These are phyloP conservation scores for Aquanectria penicillioides DNA, from an alignment of 2,329 filamentous ascomycete genomes.

Conservation along the genomic window DNA sequence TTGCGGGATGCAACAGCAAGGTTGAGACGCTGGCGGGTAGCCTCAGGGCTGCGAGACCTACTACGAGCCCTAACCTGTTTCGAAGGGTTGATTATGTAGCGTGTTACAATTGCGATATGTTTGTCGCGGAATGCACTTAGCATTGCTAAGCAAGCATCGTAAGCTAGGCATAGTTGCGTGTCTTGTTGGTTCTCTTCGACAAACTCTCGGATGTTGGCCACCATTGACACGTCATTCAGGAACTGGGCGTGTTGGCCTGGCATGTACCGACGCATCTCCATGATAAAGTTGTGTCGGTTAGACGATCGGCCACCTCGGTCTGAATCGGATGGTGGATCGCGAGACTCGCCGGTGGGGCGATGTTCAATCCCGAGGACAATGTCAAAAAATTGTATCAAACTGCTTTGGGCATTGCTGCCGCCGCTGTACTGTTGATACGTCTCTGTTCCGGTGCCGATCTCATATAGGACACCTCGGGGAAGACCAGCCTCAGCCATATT, in stretches of 20 bases:
- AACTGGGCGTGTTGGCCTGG: constrained; percentile 92
- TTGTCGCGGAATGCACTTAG: constrained; percentile 81
- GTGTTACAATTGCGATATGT: constrained; percentile 94
- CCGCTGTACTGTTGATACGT: constrained; percentile 87
- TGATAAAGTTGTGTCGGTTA: constrained; percentile 82
- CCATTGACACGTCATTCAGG: constrained; percentile 78
- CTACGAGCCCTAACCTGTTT: constrained; percentile 75
- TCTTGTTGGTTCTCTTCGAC: constrained; percentile 73
- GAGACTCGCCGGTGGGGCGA: constrained; percentile 83
- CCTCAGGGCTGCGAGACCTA: constrained; percentile 67
- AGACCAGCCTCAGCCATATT: constrained; percentile 97
- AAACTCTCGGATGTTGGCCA: constrained; percentile 89
- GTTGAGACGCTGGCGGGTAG: constrained; percentile 63
- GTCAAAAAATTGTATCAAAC: constrained; percentile 97
- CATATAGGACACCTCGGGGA: constrained; percentile 87
- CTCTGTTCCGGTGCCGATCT: constrained; percentile 75
- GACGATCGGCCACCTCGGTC: constrained; percentile 57
- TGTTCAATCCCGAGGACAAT: constrained; percentile 90
- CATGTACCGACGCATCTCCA: constrained; percentile 98
- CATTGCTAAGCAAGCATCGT: constrained; percentile 86
- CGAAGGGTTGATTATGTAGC: constrained; percentile 93
- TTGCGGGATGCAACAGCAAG: constrained; percentile 68
- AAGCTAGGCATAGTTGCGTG: constrained; percentile 78
- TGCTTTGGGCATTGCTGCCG: constrained; percentile 97
- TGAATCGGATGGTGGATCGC: constrained; percentile 53